phyloP scores from a whole-genome alignment of 2,329 filamentous ascomycete species.

The Fusarium chaquense region DNA sequence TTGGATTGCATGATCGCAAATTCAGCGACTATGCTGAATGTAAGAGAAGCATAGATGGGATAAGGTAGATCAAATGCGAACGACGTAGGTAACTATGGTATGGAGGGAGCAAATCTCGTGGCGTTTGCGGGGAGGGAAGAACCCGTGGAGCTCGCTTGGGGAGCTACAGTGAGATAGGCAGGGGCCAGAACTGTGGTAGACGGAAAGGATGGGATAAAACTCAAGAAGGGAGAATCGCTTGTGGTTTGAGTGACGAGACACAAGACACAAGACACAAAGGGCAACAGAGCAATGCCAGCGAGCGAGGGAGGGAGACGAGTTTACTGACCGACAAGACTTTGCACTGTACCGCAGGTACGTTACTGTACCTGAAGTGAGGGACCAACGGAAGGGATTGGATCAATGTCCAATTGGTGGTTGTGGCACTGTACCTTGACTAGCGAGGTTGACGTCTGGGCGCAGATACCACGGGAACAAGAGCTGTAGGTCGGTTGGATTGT shows the following conservation, averaged over 20 bases:
- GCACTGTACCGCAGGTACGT: slow-evolving; percentile 31
- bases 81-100: slow-evolving; percentile 28
- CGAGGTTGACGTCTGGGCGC: slow-evolving; percentile 21
- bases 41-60: slow-evolving; percentile 44
- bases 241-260: slow-evolving; percentile 26
- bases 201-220: slow-evolving; percentile 2
- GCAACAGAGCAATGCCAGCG: slow-evolving; percentile 25
- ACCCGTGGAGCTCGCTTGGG: slow-evolving; percentile 33
- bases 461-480: slow-evolving; percentile 30
- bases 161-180: slow-evolving; percentile 12
- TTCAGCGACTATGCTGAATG: slow-evolving; percentile 46
- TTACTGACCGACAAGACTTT: slow-evolving; percentile 37
- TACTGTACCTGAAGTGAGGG: slow-evolving; percentile 23
- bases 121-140: slow-evolving; percentile 42
- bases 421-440: slow-evolving; percentile 22
- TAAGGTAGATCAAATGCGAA: slow-evolving; percentile 20
- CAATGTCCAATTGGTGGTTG: slow-evolving; percentile 33
- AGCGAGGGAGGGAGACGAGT: slow-evolving; percentile 37
- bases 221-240: slow-evolving; percentile 23
- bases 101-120: slow-evolving; percentile 37
- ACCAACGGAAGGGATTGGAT: slow-evolving; percentile 31
- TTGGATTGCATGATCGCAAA: slow-evolving; percentile 49
- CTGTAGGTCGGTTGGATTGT: slow-evolving; percentile 13
- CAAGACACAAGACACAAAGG: slow-evolving; percentile 15
- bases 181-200: slow-evolving; percentile 18